These are phyloP conservation scores for Pinus albicaulis DNA, from an alignment of 75 land plant species.

Conservation along the genomic window DNA sequence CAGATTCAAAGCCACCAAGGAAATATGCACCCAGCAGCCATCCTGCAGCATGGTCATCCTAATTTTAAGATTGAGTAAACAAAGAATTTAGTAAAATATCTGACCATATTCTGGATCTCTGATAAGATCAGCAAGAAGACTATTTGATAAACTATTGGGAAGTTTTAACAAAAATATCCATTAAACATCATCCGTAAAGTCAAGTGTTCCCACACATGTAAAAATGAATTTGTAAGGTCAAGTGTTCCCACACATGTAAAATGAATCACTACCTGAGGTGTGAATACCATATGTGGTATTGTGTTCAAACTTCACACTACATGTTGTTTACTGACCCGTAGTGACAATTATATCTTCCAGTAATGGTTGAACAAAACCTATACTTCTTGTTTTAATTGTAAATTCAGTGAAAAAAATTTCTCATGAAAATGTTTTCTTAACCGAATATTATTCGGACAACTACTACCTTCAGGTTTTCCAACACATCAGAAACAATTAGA, in stretches of 20 bases:
- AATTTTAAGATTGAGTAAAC: neutral
- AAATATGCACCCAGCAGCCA: constrained; percentile 92
- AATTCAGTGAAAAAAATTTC: neutral
- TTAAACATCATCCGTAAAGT: neutral
- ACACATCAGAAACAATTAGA: neutral
- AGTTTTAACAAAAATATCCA: too few relatives aligned
- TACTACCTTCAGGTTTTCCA: neutral
- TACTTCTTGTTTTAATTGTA: too few relatives aligned
- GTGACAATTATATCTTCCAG: too few relatives aligned
- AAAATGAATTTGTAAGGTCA: neutral
- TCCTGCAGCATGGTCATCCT: constrained; percentile 36
- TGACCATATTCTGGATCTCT: neutral
- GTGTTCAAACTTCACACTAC: too few relatives aligned
- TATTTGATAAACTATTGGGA: neutral
- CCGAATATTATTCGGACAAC: neutral
- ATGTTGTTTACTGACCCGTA: too few relatives aligned
- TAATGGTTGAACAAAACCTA: too few relatives aligned
- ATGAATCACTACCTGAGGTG: neutral
- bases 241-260: neutral
- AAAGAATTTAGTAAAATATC: neutral
- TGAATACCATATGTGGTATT: too few relatives aligned
- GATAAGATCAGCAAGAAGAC: neutral
- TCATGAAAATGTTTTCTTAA: neutral
- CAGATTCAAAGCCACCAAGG: constrained; percentile 85
- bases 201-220: neutral